A percentile compares a stretch with the other conserved stretches of the same genome.
phyloP scores from a whole-genome alignment of 176 grass and related monocot species.

The Oryza punctata region DNA sequence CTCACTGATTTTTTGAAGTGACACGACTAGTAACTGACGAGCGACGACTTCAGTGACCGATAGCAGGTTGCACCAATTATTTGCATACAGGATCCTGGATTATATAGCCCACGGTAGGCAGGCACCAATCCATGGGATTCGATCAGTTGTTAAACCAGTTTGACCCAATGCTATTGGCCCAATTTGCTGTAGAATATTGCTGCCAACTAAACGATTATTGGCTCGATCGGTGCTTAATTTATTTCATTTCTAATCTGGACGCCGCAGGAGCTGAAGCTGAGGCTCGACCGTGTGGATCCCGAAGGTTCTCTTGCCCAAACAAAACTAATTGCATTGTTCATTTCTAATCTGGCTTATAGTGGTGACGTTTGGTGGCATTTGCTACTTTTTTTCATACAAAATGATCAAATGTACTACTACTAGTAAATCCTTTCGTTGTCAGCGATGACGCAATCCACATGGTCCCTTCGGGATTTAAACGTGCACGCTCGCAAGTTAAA shows the following conservation, averaged over 20 bases:
- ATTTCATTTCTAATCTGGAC: background rate
- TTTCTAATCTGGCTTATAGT: background rate
- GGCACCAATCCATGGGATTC: background rate
- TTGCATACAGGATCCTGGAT: background rate
- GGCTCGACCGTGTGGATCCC: background rate
- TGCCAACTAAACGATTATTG: background rate
- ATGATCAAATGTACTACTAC: background rate
- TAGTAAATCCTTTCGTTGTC: too few relatives aligned
- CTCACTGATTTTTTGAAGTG: background rate
- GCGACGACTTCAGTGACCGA: background rate
- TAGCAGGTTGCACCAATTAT: background rate
- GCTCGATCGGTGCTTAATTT: background rate
- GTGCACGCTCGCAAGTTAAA: background rate
- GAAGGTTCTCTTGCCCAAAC: background rate
- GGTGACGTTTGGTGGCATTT: background rate
- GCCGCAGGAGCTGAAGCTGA: background rate
- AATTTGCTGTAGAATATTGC: background rate
- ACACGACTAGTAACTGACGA: background rate
- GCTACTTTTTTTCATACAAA: background rate
- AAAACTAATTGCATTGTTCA: background rate
- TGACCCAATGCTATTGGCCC: constrained; percentile 31
- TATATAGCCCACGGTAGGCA: constrained; percentile 26
- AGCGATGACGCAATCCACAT: background rate
- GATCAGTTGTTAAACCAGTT: background rate
- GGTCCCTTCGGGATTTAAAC: background rate